Percentiles rank a stretch among this genome's conserved stretches.
These are phyloP conservation scores for Aegilops speltoides DNA, from an alignment of 176 grass and related monocot species.

Conservation along the genomic window DNA sequence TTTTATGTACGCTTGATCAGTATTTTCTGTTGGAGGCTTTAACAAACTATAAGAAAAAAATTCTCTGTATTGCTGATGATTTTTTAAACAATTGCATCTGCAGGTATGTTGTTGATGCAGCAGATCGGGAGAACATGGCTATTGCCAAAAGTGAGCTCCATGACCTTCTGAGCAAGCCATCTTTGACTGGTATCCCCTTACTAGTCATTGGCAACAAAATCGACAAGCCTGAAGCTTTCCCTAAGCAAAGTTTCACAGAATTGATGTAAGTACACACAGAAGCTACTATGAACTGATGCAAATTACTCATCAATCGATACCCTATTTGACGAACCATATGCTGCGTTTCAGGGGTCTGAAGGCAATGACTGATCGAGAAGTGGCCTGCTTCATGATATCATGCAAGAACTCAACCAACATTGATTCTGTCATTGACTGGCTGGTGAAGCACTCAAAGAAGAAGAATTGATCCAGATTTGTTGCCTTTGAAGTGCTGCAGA, in stretches of 20 bases:
- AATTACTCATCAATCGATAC: not conserved
- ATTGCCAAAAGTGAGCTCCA: conserved; percentile 93
- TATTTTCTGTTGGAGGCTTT: not conserved
- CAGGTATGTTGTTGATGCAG: conserved; percentile 96
- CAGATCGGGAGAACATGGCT: conserved; percentile 82
- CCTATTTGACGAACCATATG: conserved; percentile 2
- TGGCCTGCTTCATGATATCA: conserved; percentile 94
- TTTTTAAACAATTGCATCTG: conserved; percentile 18
- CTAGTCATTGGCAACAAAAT: conserved; percentile 94
- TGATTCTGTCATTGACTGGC: conserved; percentile 90
- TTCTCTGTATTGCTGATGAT: not conserved
- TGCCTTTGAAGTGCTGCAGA: conserved; percentile 1
- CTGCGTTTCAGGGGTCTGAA: conserved; percentile 57
- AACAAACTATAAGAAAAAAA: not conserved
- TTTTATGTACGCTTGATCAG: not conserved
- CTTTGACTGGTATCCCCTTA: conserved; percentile 81
- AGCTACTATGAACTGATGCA: not conserved
- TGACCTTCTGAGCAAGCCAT: conserved; percentile 89
- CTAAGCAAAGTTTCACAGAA: conserved; percentile 68
- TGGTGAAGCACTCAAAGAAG: conserved; percentile 90
- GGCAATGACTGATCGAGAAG: conserved; percentile 74
- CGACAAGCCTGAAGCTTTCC: conserved; percentile 82
- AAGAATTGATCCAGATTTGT: conserved; percentile 60
- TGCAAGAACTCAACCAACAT: conserved; percentile 99
- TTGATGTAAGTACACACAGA: conserved; percentile 57